Base-by-base conservation (phyloP, 768 basidiomycete genomes). In the Tremella yokohamensis region DNA sequence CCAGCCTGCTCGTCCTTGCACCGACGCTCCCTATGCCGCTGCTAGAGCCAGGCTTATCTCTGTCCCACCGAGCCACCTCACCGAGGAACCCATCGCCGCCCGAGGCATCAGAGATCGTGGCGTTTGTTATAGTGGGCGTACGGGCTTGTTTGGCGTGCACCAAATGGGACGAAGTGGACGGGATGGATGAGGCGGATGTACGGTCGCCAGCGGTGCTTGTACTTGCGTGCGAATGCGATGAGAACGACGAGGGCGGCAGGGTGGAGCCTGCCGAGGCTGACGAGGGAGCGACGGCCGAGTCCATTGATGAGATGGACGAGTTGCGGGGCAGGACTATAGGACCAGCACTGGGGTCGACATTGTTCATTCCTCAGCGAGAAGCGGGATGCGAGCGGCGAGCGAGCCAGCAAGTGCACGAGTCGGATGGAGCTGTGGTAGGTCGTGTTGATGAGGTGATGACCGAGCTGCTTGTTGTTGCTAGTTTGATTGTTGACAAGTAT, bases 41-140 rank as follows among this genome's bases (percentile, higher is more conserved):
- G 40, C 13, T 39, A 2, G 19, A 12, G n/a, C 48, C 52, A 6
- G 25, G 52, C 12, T 56, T 51, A 13, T 52, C n/a, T n/a, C n/a
- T n/a, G n/a, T n/a, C 58, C 58, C 61, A 63, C 45, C 50, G 56
- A 6, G 56, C 50, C 1, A 49, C 34, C 18, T 56, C 54, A 13
- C 53, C 61, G 8, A 66, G 55, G 22, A 58, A 61, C 8, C 49
- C 54, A 26, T 59, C 60, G 3, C 56, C 54, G n/a, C 22, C 42
- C n/a, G 22, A n/a, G 7, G 42, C n/a, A 45, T n/a, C n/a, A n/a
- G n/a, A n/a, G n/a, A n/a, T n/a, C n/a, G n/a, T n/a, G n/a, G n/a
- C n/a, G n/a, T n/a, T n/a, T n/a, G n/a, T n/a, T n/a, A n/a, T n/a
- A n/a, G n/a, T 45, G n/a, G 42, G 42, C 15, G 42, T 45, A 8